Conservation (phyloP, 2,329 filamentous ascomycete species). For the Aspergillus candidus region DNA sequence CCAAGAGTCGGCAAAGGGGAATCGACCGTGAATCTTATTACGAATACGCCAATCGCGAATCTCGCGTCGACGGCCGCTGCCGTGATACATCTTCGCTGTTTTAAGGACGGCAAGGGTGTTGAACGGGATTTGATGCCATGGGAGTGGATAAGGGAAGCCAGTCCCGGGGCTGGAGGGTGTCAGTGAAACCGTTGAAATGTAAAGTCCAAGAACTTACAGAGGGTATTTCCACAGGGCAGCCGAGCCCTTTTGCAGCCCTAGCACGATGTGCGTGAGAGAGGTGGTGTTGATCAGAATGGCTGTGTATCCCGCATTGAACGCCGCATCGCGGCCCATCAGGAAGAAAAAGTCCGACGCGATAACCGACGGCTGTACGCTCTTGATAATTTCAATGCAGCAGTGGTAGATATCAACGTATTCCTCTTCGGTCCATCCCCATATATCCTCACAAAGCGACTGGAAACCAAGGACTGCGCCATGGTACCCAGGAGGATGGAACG, state of each 20-base stretch:
- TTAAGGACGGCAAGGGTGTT: slow-evolving; percentile 38
- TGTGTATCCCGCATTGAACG: slow-evolving; percentile 28
- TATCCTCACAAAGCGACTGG: slow-evolving; percentile 21
- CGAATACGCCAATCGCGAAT: slow-evolving; percentile 20
- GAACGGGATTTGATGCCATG: slow-evolving; percentile 37
- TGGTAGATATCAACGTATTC: slow-evolving; percentile 40
- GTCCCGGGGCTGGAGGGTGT: slow-evolving; percentile 35
- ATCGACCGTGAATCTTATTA: slow-evolving; percentile 20
- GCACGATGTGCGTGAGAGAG: slow-evolving; percentile 38
- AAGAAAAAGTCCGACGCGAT: slow-evolving; percentile 43
- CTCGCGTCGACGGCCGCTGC: slow-evolving; percentile 19
- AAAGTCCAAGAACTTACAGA: slow-evolving; percentile 15
- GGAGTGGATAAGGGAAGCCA: slow-evolving; percentile 43
- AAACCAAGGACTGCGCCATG: slow-evolving; percentile 30
- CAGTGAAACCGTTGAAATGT: background rate
- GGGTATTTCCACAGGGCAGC: slow-evolving; percentile 30
- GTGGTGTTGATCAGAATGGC: slow-evolving; percentile 43
- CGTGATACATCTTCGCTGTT: slow-evolving; percentile 22
- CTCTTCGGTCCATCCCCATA: slow-evolving; percentile 32
- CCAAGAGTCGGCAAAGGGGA: slow-evolving; percentile 24
- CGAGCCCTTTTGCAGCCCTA: slow-evolving; percentile 34
- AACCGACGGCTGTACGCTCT: slow-evolving; percentile 34
- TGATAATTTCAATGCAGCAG: slow-evolving; percentile 35
- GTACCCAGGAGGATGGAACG: slow-evolving; percentile 29
- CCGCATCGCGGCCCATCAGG: slow-evolving; percentile 41